Conservation (phyloP, 805 yeast species). For the Wickerhamiella lipophila region DNA sequence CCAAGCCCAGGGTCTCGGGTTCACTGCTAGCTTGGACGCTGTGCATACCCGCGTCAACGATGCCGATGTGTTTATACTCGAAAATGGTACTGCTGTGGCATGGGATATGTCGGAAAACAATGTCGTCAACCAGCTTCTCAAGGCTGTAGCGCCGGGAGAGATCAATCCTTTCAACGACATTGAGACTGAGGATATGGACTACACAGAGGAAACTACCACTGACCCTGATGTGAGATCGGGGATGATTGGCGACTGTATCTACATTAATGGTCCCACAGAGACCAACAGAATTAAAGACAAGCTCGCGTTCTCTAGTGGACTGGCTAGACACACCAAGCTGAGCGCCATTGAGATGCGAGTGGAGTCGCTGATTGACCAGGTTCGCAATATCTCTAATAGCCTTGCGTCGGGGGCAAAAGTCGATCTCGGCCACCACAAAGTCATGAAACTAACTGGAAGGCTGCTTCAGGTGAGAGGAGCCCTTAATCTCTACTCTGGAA, state of each 20-base stretch:
- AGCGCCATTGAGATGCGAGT: constrained; percentile 64
- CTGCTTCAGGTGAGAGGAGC: constrained; percentile 68
- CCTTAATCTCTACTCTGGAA: constrained; percentile 71
- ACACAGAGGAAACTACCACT: constrained; percentile 34
- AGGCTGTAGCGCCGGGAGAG: constrained; percentile 40
- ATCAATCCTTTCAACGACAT: constrained; percentile 35
- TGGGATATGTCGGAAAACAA: constrained; percentile 65
- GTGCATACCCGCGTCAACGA: constrained; percentile 37
- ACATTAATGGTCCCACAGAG: constrained; percentile 40
- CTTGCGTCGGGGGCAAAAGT: constrained; percentile 48
- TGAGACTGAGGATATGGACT: constrained; percentile 86
- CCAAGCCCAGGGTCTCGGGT: constrained; percentile 29
- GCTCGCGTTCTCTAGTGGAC: constrained; percentile 79
- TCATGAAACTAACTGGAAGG: constrained; percentile 58
- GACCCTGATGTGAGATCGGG: constrained; percentile 30
- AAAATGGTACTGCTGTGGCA: constrained; percentile 69
- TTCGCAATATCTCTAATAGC: constrained; percentile 51
- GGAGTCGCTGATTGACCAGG: constrained; percentile 52
- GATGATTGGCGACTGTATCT: constrained; percentile 57
- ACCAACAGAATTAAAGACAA: constrained; percentile 53
- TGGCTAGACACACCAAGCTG: constrained; percentile 74
- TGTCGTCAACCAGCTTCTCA: constrained; percentile 32
- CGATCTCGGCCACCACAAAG: constrained; percentile 38
- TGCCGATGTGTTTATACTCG: constrained; percentile 52
- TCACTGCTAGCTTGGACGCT: constrained; percentile 48